Evolutionary conservation across 345 rosid genomes (phyloP), one percentile per base, ranked within the genome.

Genomic region (Noccaea caerulescens): DNA sequence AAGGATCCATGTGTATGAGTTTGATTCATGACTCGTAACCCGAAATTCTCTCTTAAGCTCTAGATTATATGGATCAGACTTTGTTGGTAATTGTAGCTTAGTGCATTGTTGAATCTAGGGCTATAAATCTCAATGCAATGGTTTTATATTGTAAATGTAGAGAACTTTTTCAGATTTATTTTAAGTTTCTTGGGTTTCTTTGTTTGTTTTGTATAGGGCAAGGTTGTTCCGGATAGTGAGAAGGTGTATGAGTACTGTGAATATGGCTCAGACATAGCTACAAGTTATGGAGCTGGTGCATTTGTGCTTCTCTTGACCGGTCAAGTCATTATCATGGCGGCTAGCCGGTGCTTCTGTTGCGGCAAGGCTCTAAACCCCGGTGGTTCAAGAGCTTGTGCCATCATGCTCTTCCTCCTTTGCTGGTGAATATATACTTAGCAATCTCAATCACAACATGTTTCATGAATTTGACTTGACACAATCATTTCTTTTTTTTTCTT

Each of bases 281-380:
- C 97, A 6, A 95, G 97, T 53, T 89, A 64, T 74, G 99, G 96
- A 47, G 92, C 89, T 30, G 99, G 95, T 45, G 91, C 97, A 39
- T 88, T 94, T 66, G 74, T 89, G 70, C 88, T 94, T 72, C 93
- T 94, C 47, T 58, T 91, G 65, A 81, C 62, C 5, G 78, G 92
- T 52, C 99, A 94, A 76, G 80, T 72, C 72, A 74, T 94, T 58
- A 79, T 94, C 20, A 94, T 91, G 97, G 83, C 45, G 30, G 98
- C 89, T 12, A 91, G 88, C 75, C 58, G 82, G 41, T 94, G 99
- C 80, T 89, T 94, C 84, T 91, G 97, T 80, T 91, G 99, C 20
- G 96, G 99, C 13, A 88, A 84, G 82, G 74, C 97, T 47, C 81
- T 94, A 54, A 86, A 74, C 50, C 93, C 98, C 2, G 84, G 89